Conservation (phyloP, 2,329 filamentous ascomycete genomes). For the Verticillium nubilum region DNA sequence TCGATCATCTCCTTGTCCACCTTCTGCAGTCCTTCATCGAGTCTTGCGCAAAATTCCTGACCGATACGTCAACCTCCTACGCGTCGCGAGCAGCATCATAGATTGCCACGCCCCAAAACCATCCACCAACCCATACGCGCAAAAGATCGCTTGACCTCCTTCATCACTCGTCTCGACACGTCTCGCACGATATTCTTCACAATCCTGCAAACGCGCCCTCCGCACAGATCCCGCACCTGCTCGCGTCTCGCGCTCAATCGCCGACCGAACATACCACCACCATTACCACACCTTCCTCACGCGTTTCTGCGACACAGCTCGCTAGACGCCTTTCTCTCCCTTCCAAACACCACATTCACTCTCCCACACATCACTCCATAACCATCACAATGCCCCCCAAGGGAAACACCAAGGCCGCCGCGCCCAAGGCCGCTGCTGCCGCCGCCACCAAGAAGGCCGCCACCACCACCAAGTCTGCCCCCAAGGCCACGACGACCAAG, state of each 20-base stretch:
- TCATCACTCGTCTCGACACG: not conserved
- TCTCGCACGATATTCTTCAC: not conserved
- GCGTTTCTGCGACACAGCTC: not conserved
- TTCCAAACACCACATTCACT: not conserved
- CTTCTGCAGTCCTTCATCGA: not conserved
- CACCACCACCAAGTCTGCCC: constrained; percentile 9
- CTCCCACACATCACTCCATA: not conserved
- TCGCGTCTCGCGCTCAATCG: not conserved
- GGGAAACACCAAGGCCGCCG: constrained; percentile 18
- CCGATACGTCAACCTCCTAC: not conserved
- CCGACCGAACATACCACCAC: not conserved
- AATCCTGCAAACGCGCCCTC: not conserved
- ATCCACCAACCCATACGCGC: not conserved
- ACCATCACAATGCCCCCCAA: constrained; percentile 16
- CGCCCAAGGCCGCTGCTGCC: constrained; percentile 16
- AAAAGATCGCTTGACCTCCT: not conserved
- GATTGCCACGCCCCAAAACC: not conserved
- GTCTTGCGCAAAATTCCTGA: not conserved
- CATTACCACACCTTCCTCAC: not conserved
- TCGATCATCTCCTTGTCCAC: not conserved
- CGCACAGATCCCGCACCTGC: not conserved
- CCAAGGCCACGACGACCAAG: constrained; percentile 14
- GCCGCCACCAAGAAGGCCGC: constrained; percentile 21
- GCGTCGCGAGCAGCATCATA: not conserved
- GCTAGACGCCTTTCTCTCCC: not conserved